These are phyloP conservation scores for Shiraia bambusicola DNA, from an alignment of 2,329 filamentous ascomycete genomes.

Conservation along the genomic window DNA sequence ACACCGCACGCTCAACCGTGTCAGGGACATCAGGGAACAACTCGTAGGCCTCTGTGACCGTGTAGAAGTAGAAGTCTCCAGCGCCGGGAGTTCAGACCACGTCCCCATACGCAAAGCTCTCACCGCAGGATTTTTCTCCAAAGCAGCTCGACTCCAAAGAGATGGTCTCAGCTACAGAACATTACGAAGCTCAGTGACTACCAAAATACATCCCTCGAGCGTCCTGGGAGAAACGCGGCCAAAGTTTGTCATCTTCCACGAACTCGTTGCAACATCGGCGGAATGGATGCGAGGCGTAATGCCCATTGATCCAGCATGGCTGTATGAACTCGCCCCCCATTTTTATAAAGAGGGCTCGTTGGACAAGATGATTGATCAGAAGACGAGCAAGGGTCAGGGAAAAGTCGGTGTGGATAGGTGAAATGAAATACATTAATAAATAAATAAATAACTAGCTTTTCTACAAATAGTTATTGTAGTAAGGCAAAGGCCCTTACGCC, in stretches of 20 bases:
- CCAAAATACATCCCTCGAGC: slow-evolving; percentile 87
- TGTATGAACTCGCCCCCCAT: slow-evolving; percentile 88
- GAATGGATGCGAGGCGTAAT: slow-evolving; percentile 91
- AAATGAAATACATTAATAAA: no score
- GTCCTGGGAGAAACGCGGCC: slow-evolving; percentile 68
- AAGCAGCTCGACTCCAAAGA: slow-evolving; percentile 79
- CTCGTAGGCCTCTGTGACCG: slow-evolving; percentile 89
- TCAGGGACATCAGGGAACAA: slow-evolving; percentile 89
- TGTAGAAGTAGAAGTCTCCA: slow-evolving; percentile 74
- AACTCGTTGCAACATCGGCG: slow-evolving; percentile 78
- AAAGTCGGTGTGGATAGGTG: slow-evolving; percentile 16
- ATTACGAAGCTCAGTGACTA: slow-evolving; percentile 84
- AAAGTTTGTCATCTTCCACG: slow-evolving; percentile 85
- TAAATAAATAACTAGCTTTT: no score
- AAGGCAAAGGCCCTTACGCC: no score
- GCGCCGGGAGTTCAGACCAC: slow-evolving; percentile 69
- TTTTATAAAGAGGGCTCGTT: slow-evolving; percentile 74
- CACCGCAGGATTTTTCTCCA: slow-evolving; percentile 90
- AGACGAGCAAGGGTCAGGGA: slow-evolving; percentile 60
- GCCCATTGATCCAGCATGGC: slow-evolving; percentile 80
- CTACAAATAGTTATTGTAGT: no score
- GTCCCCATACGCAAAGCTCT: slow-evolving; percentile 83
- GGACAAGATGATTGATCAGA: slow-evolving; percentile 11
- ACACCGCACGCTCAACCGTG: slow-evolving; percentile 82
- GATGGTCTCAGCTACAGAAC: slow-evolving; percentile 88